phyloP scores from a whole-genome alignment of 805 yeast genomes.

The Starmerella floris region DNA sequence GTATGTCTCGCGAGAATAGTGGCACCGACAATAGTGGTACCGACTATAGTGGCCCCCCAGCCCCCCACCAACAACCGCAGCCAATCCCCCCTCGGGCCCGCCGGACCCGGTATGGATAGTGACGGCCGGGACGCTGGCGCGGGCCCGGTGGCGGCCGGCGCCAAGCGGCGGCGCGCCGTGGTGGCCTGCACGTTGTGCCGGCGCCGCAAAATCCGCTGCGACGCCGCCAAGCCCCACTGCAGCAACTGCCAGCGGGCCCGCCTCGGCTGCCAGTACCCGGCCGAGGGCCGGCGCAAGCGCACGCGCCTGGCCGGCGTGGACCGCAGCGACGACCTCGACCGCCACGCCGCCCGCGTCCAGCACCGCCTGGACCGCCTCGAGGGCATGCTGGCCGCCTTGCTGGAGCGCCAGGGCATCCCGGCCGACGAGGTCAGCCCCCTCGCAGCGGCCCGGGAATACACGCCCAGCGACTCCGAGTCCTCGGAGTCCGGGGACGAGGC shows the following conservation, averaged over 20 bases:
- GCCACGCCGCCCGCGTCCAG: background rate
- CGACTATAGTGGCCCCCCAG: too few species aligned
- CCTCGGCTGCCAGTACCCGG: constrained; percentile 45
- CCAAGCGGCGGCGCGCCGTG: constrained; percentile 42
- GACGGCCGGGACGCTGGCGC: too few species aligned
- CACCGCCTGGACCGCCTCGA: constrained; percentile 23
- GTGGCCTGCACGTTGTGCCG: constrained; percentile 86
- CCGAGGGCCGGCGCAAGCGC: constrained; percentile 13
- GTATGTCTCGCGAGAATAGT: too few species aligned
- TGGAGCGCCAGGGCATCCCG: constrained; percentile 4
- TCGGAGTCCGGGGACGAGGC: background rate
- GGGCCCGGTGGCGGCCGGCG: background rate
- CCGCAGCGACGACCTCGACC: background rate
- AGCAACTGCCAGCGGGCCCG: constrained; percentile 68
- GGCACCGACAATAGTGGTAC: too few species aligned
- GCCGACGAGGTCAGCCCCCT: too few species aligned
- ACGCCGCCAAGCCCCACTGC: constrained; percentile 52
- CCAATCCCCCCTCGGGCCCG: too few species aligned
- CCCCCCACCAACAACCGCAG: too few species aligned
- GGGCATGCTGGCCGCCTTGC: constrained; percentile 19
- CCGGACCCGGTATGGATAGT: too few species aligned
- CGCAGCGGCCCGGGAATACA: background rate
- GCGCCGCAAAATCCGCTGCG: constrained; percentile 58
- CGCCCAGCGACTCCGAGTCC: too few species aligned
- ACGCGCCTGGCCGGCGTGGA: background rate